Evolutionary conservation across 2,329 filamentous ascomycete genomes (phyloP).

Genomic region (Mariannaea elegans): DNA sequence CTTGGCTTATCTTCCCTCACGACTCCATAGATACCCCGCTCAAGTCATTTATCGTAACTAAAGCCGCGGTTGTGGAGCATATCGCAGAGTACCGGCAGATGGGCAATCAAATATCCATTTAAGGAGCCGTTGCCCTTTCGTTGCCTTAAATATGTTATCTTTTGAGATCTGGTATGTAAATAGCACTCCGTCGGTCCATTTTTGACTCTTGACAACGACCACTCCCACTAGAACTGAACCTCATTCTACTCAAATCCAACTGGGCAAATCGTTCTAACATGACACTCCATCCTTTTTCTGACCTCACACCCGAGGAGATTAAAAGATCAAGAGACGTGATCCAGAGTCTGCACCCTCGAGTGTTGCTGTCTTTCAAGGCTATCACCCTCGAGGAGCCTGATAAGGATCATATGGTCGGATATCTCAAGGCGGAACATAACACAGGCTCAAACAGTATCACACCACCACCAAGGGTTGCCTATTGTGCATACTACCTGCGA

Average conservation of each 20-base stretch:
- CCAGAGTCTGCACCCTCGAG: conserved; percentile 11
- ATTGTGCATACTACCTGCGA: conserved; percentile 16
- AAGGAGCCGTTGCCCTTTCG: not conserved
- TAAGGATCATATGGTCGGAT: conserved; percentile 13
- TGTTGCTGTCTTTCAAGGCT: conserved; percentile 18
- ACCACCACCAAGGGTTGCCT: conserved; percentile 7
- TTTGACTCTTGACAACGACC: too few relatives aligned
- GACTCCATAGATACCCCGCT: conserved; percentile 1
- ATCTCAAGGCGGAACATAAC: conserved; percentile 9
- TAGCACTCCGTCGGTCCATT: too few relatives aligned
- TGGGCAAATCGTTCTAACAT: not conserved
- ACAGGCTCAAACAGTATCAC: not conserved
- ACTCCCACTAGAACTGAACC: too few relatives aligned
- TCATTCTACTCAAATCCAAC: not conserved
- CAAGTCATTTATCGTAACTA: not conserved
- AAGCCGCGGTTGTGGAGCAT: not conserved
- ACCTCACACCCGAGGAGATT: conserved; percentile 19
- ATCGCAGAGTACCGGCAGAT: not conserved
- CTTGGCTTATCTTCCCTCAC: not conserved
- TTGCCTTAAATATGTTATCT: not conserved
- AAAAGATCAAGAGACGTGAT: conserved; percentile 10
- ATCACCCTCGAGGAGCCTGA: conserved; percentile 19
- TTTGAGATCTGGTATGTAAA: too few relatives aligned
- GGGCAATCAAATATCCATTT: not conserved
- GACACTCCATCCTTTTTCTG: conserved; percentile 16